Evolutionary conservation across 768 basidiomycete genomes (phyloP), one percentile per base, ranked within the genome.

Genomic region (Tricholoma saponaceum): DNA sequence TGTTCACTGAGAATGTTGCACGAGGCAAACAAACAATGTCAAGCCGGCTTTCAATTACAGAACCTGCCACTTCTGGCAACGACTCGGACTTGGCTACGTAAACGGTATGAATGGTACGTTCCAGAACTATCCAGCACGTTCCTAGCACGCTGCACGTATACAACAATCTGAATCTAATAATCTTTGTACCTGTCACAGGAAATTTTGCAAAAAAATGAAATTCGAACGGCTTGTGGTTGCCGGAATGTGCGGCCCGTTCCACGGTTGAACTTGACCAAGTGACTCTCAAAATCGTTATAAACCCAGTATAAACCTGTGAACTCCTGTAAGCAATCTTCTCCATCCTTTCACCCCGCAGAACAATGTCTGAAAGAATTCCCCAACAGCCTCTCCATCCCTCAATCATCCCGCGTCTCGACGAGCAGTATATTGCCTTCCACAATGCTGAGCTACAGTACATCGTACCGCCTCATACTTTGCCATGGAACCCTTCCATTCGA

Each of bases 401-500:
- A 1, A 73, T 89, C 59, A 67, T 84, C 16, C 64, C 73, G 1
- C 78, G 74, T 50, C 78, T 90, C 52, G 85, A 88, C 65, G 81
- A 85, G 14, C 83, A 89, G 68, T 46, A 46, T 14, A 4, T 46
- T 23, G 44, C 22, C 5, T 46, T 46, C 13, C 44, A 46, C 9
- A 46, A 46, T 12, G 23, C 22, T 4, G 22, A 13, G 10, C 13
- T 46, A 2, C 44, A 46, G 23, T 91, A 89, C 62, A 70, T 83
- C 43, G 76, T 73, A 16, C 87, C 86, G 13, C 44, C 23, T 14
- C 44, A 46, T 14, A 46, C 22, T 4, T 58, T 86, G 3, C 81
- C 84, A 23, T 90, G 87, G 88, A 70, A 81, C 60, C 82, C 85
- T 2, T 66, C 72, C 0, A 71, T 85, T 52, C 84, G 89, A 53